These are phyloP conservation scores for Saccharomyces jurei DNA, from an alignment of 805 yeast species.

Conservation along the genomic window DNA sequence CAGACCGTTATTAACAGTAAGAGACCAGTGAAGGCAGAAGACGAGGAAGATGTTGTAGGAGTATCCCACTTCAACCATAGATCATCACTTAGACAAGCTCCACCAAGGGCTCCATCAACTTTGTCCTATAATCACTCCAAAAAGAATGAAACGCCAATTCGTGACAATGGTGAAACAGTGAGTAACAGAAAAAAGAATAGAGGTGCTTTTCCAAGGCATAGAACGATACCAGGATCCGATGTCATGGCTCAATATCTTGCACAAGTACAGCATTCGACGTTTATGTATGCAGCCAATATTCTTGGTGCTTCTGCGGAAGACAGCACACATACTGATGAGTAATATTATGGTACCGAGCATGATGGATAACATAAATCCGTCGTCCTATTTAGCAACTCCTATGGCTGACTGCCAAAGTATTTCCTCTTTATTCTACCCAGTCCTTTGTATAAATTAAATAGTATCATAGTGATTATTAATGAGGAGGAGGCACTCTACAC, in stretches of 20 bases:
- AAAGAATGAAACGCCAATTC: slow-evolving; percentile 1
- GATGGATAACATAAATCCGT: not conserved
- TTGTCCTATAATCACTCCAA: slow-evolving; percentile 15
- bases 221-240: slow-evolving; percentile 50
- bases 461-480: not conserved
- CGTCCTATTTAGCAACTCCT: not conserved
- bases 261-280: slow-evolving; percentile 56
- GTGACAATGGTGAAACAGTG: slow-evolving; percentile 4
- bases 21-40: not conserved
- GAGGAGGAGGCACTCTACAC: not conserved
- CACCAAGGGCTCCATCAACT: slow-evolving; percentile 23
- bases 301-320: slow-evolving; percentile 42
- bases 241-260: slow-evolving; percentile 75
- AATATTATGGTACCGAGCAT: not conserved
- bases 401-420: not conserved
- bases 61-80: not conserved
- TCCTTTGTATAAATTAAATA: not conserved
- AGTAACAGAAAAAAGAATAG: slow-evolving; percentile 1
- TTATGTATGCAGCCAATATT: slow-evolving; percentile 46
- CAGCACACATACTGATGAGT: slow-evolving; percentile 14
- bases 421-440: not conserved
- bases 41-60: not conserved
- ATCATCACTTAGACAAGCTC: slow-evolving; percentile 14
- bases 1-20: slow-evolving; percentile 2
- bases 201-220: slow-evolving; percentile 3